Evolutionary conservation across 352 stramenopile genomes (phyloP).

Genomic region (Phytophthora macrochlamydospora): DNA sequence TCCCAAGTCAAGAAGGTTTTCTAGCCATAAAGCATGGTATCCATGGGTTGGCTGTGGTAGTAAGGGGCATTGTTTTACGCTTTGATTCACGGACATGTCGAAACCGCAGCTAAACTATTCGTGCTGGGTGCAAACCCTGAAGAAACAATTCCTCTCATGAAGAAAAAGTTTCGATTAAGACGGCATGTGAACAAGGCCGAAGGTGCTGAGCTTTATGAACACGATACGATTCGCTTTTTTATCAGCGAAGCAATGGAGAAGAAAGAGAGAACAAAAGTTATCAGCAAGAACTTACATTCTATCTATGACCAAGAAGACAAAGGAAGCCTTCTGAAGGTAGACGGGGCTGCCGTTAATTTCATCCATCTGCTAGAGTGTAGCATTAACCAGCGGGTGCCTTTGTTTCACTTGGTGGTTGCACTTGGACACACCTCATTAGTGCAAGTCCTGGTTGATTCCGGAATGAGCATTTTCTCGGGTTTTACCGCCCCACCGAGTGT

Average conservation of each 20-base stretch:
- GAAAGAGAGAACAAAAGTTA: slow-evolving; percentile 12
- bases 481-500: not conserved
- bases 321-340: not conserved
- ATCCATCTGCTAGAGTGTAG: slow-evolving; percentile 50
- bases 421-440: slow-evolving; percentile 45
- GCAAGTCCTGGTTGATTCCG: slow-evolving; percentile 42
- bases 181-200: not conserved
- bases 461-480: slow-evolving; percentile 47
- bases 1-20: slow-evolving; percentile 11
- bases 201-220: slow-evolving; percentile 5
- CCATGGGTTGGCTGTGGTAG: slow-evolving; percentile 27
- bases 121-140: slow-evolving; percentile 58
- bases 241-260: slow-evolving; percentile 34
- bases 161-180: slow-evolving; percentile 19
- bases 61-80: slow-evolving; percentile 54
- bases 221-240: slow-evolving; percentile 27
- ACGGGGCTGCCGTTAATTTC: slow-evolving; percentile 20
- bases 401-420: slow-evolving; percentile 47
- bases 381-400: slow-evolving; percentile 42
- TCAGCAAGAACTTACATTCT: slow-evolving; percentile 6
- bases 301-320: too few species aligned
- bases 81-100: slow-evolving; percentile 52
- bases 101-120: slow-evolving; percentile 62
- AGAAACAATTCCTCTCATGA: slow-evolving; percentile 41
- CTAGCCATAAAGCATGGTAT: slow-evolving; percentile 8